Base-by-base conservation (phyloP, 1,284 basidiomycete genomes). In the Pseudozyma hubeiensis region DNA sequence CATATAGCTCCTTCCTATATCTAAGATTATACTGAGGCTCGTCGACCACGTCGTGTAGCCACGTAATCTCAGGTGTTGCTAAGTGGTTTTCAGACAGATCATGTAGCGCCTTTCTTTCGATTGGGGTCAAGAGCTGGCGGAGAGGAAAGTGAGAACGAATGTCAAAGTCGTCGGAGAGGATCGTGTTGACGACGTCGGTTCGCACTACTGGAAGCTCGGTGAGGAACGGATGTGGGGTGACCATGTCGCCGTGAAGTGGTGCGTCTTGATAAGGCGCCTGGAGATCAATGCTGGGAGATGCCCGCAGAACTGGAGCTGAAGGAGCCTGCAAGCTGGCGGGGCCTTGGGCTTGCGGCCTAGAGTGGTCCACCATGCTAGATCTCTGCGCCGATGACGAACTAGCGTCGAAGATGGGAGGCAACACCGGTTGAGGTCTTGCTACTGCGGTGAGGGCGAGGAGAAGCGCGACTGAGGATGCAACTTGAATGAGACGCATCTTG, bases 21-120 rank as follows among this genome's bases (percentile, higher is more conserved):
- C 14, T 35, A 5, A 64, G 55, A 11, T 64, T 47, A 17, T 40
- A 13, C 29, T 64, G 51, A 13, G 63, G 63, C 34, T 64, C 63
- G 29, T 58, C 55, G 8, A 53, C 55, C 2, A 64, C 33, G 2
- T 46, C 29, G 19, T 64, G 43, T 3, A 54, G 34, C 63, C 56
- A 58, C 1, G 37, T 49, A 2, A 17, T 4, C 13, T n/a, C 41
- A 0, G 46, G 53, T 1, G 39, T 41, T 0, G 11, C 5, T 0
- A 59, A n/a, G n/a, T 58, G 63, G 5, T 41, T 5, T 14, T 50
- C 33, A 4, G 39, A 46, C 63, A 64, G 47, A 13, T 35, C 13
- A 6, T n/a, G 29, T 3, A 53, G 6, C 2, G 51, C 45, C 5
- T 35, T 14, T 30, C 47, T 14, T 19, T 64, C 51, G 8, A 16